Base-by-base conservation (phyloP, 2,329 filamentous ascomycete genomes). In the Colletotrichum siamense region DNA sequence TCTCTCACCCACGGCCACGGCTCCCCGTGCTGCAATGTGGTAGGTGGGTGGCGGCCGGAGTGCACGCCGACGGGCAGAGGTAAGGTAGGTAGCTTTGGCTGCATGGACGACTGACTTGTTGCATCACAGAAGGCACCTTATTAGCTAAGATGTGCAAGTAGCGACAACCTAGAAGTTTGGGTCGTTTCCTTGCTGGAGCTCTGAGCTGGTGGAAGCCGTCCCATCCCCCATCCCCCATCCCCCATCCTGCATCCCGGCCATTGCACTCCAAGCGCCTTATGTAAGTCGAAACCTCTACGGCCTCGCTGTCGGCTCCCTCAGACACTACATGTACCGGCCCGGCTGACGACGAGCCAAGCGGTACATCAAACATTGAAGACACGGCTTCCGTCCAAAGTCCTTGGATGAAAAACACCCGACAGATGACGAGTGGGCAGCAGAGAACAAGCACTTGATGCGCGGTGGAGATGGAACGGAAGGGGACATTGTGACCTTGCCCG, bases 251-350 rank as follows among this genome's bases (percentile, higher is more conserved):
- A 52, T 52, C 44, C 44, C 44, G 44, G 44, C n/a, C 44, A 52
- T 52, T 52, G 44, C 44, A 52, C n/a, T 52, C n/a, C 44, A 52
- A 52, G 44, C 44, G 28, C 22, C 61, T 76, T 73, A 65, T 52
- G 44, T 73, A 73, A 73, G 73, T 69, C 74, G 65, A 76, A 73
- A 69, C 71, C 74, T 76, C 59, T 69, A 65, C 64, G 71, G 70
- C 71, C 70, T 69, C 70, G 59, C 28, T 59, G 71, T 39, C 32
- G 70, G 49, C 70, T 76, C 57, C 70, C 65, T 74, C 64, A 39
- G 59, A 76, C 74, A 64, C 57, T 24, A 39, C 72, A 52, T 61
- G 59, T 65, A 61, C 49, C 70, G 64, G 22, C 44, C 57, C 24
- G 16, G 34, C 18, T 32, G 26, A 52, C 61, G 34, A 44, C 55